Evolutionary conservation across 2,329 filamentous ascomycete species (phyloP), one percentile per base, ranked within the genome.

Genomic region (Zasmidium angulare): DNA sequence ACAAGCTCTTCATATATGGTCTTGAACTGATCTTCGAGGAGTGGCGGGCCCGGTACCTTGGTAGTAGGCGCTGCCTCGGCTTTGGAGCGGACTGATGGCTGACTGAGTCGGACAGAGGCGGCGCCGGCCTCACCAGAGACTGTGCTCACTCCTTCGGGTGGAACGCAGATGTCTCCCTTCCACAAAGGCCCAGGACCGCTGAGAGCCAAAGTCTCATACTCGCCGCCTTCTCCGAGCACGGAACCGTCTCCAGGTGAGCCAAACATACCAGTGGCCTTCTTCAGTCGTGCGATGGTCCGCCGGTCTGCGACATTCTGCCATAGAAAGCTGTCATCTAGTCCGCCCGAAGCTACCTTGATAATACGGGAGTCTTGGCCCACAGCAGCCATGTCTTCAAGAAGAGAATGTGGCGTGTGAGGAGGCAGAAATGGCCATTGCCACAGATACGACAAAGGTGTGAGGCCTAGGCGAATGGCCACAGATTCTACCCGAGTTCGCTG

Each of bases 401-500:
- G 80, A 0, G 80, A 74, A 14, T 72, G 70, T 60, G 79, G 76
- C 21, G 70, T 72, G 43, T 77, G 75, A 2, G 80, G 77, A 2
- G 89, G 88, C 2, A 97, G 81, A 50, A 83, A 77, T 1, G 92
- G 90, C 76, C 90, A 97, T 78, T 96, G 90, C 95, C 95, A 99
- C 51, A 99, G 79, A 76, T 89, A 98, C 6, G 92, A 89, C 24
- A 99, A 80, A 14, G 95, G 91, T 0, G 84, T 83, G 12, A 99
- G 83, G 1, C 89, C 89, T n/a, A 98, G 81, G 17, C 95, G 84
- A n/a, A 87, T 72, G 11, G 93, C 93, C 11, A 98, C 88, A 59
- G 90, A 93, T 77, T 99, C 95, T 52, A 99, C 89, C n/a, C 95
- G 84, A 1, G 93, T 98, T 58, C 95, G 88, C 77, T 99, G 95